Evolutionary conservation across 163 green algal species (phyloP).

Genomic region (Smithsoniella earleae): DNA sequence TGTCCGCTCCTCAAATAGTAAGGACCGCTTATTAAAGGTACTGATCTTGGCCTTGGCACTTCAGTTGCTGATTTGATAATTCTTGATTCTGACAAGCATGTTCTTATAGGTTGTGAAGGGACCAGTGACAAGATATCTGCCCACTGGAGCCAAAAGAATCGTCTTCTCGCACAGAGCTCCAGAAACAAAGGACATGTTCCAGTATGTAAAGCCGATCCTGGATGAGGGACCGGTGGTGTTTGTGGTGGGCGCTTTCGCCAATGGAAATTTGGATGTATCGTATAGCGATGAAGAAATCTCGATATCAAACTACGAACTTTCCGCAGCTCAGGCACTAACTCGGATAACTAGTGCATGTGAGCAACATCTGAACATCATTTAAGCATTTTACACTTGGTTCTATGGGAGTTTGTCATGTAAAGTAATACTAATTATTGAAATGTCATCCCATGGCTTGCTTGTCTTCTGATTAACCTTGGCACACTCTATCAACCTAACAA

Average conservation of each 20-base stretch:
- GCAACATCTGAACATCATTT: conserved; percentile 81
- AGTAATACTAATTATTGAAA: conserved; percentile 80
- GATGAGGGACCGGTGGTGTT: conserved; percentile 61
- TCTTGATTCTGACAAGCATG: background rate
- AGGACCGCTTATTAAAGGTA: conserved; percentile 87
- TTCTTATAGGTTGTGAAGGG: conserved; percentile 77
- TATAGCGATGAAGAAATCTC: conserved; percentile 78
- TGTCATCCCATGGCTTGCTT: conserved; percentile 79
- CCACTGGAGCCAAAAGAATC: conserved; percentile 51
- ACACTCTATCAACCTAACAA: conserved; percentile 70
- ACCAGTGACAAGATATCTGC: conserved; percentile 87
- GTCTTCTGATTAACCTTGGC: conserved; percentile 62
- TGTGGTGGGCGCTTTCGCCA: conserved; percentile 82
- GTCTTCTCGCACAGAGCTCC: conserved; percentile 66
- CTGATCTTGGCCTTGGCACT: background rate
- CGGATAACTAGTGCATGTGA: conserved; percentile 88
- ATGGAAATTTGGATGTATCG: conserved; percentile 63
- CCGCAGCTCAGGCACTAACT: conserved; percentile 74
- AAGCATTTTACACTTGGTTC: too few relatives aligned
- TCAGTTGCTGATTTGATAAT: too few relatives aligned
- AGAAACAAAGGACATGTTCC: conserved; percentile 49
- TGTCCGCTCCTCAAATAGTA: conserved; percentile 87
- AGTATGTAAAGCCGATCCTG: conserved; percentile 45
- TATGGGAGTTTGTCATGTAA: conserved; percentile 42
- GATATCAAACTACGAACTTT: conserved; percentile 83